Base-by-base conservation (phyloP, 805 yeast genomes). In the Pichia gijzeniarum region DNA sequence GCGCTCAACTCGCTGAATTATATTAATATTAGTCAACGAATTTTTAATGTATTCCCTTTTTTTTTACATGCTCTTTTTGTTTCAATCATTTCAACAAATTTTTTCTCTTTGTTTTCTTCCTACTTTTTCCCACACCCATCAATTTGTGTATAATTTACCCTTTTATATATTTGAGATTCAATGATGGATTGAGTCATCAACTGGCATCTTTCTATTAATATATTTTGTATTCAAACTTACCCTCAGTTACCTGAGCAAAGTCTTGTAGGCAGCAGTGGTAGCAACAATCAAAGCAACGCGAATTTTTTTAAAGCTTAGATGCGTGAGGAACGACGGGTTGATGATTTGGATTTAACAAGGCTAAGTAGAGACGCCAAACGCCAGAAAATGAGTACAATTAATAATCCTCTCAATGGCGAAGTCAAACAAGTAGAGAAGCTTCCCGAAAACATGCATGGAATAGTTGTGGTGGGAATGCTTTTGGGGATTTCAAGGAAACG, bases 1-100 rank as follows among this genome's bases (percentile, higher is more conserved):
- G 51, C 61, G 64, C 62, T 60, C 64, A 60, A 60, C 64, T 59
- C 64, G 62, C 52, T 31, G 49, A 39, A 41, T 35, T 39, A 43
- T 28, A n/a, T 28, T 30, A 34, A 33, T 22, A 30, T 38, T 43
- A 46, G 36, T 41, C 36, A 40, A 45, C 33, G 44, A 40, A 46
- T 41, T 33, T 30, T 27, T 38, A 37, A 43, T 43, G 45, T 36
- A 35, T 40, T n/a, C 20, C 18, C 17, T 7, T 34, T 42, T 28
- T 32, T 30, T 21, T 17, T 42, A 21, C 22, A 43, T 38, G 38
- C 35, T 27, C 8, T 38, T 36, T 45, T 35, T 36, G 32, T 20
- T 25, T 16, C 21, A 34, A 21, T 33, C 21, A 31, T 38, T 22
- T 43, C n/a, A n/a, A n/a, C n/a, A n/a, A n/a, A n/a, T n/a, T 10